phyloP scores from a whole-genome alignment of 75 land plant genomes.

The Cryptomeria japonica region DNA sequence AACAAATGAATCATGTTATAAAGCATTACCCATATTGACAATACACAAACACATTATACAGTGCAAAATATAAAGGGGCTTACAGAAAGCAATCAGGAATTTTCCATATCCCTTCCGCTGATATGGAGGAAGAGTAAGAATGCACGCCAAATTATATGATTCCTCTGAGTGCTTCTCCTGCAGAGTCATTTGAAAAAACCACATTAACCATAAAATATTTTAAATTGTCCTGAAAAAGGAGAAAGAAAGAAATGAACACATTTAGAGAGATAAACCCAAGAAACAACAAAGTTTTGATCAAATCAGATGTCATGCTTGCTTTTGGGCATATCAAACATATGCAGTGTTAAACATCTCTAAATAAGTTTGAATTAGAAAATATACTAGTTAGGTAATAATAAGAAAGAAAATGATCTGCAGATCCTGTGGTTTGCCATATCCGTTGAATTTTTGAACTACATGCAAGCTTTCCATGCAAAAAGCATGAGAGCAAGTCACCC shows the following conservation, averaged over 20 bases:
- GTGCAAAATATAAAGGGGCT: slow-evolving; percentile 13
- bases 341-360: background rate
- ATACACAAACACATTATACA: background rate
- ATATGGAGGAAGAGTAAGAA: slow-evolving; percentile 94
- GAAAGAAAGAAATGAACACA: background rate
- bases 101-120: slow-evolving; percentile 99
- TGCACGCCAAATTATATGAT: slow-evolving; percentile 93
- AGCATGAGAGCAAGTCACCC: no score
- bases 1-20: background rate
- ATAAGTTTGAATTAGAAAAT: background rate
- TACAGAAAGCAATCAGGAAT: slow-evolving; percentile 91
- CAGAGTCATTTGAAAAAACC: background rate
- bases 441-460: no score
- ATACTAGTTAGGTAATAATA: background rate
- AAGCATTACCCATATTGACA: background rate
- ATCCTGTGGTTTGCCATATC: no score
- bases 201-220: background rate
- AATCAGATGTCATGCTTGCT: background rate
- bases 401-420: background rate
- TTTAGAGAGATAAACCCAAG: background rate
- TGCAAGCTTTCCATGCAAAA: no score
- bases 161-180: slow-evolving; percentile 93
- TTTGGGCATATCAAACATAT: background rate
- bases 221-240: background rate
- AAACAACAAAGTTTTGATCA: background rate